These are phyloP conservation scores for Akebia trifoliata DNA, from an alignment of 164 flowering plant genomes.

Conservation along the genomic window DNA sequence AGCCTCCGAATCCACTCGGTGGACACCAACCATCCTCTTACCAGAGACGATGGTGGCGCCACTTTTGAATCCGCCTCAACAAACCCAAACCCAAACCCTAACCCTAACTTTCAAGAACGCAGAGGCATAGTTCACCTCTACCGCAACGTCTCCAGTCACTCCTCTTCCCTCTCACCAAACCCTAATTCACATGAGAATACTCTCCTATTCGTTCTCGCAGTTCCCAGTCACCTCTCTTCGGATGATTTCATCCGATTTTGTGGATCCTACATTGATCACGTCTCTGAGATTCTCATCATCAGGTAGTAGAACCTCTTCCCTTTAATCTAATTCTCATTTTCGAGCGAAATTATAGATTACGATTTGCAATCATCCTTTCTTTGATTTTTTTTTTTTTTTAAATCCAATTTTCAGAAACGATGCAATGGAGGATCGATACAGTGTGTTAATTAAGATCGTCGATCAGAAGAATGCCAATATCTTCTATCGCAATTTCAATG, in stretches of 20 bases:
- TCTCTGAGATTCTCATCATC: constrained; percentile 53
- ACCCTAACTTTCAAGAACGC: constrained; percentile 38
- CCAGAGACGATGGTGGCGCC: too few relatives aligned
- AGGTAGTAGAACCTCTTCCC: constrained; percentile 36
- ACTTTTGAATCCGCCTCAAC: constrained; percentile 9
- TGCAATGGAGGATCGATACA: constrained; percentile 82
- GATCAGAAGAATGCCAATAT: constrained; percentile 51
- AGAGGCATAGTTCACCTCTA: constrained; percentile 75
- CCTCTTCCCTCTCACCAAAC: constrained; percentile 18
- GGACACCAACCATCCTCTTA: constrained; percentile 42
- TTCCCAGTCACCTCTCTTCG: constrained; percentile 65
- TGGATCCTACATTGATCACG: constrained; percentile 39
- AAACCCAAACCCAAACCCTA: constrained; percentile 18
- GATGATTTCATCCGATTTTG: constrained; percentile 68
- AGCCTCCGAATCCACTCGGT: constrained; percentile 72
- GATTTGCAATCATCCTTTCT: background rate
- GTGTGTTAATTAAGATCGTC: constrained; percentile 55
- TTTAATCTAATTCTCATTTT: background rate
- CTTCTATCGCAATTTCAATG: constrained; percentile 55
- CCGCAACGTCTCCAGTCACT: constrained; percentile 37
- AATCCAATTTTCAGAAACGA: constrained; percentile 64
- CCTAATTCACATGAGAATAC: constrained; percentile 33
- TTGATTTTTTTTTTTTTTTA: background rate
- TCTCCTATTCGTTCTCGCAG: constrained; percentile 68
- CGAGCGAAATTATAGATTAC: background rate